These are phyloP conservation scores for Phytophthora rubi DNA, from an alignment of 352 stramenopile species.

Conservation along the genomic window DNA sequence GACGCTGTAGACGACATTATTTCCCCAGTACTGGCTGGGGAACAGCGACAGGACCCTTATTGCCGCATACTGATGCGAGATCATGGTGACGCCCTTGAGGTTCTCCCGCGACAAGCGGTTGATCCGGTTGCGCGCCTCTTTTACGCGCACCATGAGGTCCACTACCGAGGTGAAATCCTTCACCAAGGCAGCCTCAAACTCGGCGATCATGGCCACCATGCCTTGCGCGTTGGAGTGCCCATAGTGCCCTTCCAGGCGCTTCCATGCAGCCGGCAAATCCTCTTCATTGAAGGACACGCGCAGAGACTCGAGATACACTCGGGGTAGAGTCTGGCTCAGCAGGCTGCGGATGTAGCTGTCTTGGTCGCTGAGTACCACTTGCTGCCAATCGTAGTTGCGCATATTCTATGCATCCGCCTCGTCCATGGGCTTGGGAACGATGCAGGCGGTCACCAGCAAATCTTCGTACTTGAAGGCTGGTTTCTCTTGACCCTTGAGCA, in stretches of 20 bases:
- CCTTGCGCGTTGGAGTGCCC: background rate
- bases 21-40: conserved; percentile 11
- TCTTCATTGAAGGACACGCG: no score
- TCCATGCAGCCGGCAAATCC: no score
- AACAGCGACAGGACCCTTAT: background rate
- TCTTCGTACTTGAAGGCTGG: no score
- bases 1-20: background rate
- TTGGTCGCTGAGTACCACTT: no score
- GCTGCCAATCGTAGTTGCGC: no score
- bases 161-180: background rate
- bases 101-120: background rate
- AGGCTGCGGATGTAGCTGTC: no score
- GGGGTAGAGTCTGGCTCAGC: no score
- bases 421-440: no score
- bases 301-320: no score
- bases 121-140: background rate
- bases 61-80: background rate
- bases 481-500: no score
- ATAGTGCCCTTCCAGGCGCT: background rate
- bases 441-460: no score
- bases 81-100: background rate
- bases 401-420: no score
- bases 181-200: conserved; percentile 4
- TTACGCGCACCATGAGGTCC: background rate
- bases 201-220: background rate